Conservation (phyloP, 768 basidiomycete species). For the Tulasnella sp. region DNA sequence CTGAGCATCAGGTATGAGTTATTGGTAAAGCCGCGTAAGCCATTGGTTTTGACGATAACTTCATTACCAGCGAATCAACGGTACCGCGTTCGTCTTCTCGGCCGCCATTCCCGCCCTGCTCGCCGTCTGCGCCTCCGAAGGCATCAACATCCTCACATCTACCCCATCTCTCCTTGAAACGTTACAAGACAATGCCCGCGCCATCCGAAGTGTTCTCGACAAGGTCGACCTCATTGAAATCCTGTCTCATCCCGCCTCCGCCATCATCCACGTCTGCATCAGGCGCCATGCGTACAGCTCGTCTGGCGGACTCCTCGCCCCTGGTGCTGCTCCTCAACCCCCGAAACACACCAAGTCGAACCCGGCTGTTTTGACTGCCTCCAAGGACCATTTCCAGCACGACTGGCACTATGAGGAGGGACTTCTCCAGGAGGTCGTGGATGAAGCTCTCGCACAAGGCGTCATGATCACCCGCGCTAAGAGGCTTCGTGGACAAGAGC, state of each 20-base stretch:
- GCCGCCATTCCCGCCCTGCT: slow-evolving; percentile 91
- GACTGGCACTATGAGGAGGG: slow-evolving; percentile 73
- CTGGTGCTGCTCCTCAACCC: slow-evolving; percentile 39
- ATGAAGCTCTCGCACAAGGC: slow-evolving; percentile 78
- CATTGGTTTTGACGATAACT: not conserved
- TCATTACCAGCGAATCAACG: slow-evolving; percentile 80
- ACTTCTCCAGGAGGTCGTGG: slow-evolving; percentile 88
- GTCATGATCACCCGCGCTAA: slow-evolving; percentile 86
- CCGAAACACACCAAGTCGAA: slow-evolving; percentile 46
- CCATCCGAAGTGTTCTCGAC: slow-evolving; percentile 79
- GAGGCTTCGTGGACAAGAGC: slow-evolving; percentile 81
- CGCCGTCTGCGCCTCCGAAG: slow-evolving; percentile 84
- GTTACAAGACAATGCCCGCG: slow-evolving; percentile 79
- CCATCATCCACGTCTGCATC: slow-evolving; percentile 83
- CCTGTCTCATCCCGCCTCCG: slow-evolving; percentile 83
- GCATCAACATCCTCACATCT: slow-evolving; percentile 74
- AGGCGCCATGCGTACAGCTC: slow-evolving; percentile 44
- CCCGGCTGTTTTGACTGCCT: slow-evolving; percentile 46
- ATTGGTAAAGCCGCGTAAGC: not conserved
- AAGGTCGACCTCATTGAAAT: slow-evolving; percentile 79
- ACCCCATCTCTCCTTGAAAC: slow-evolving; percentile 73
- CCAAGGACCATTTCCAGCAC: slow-evolving; percentile 54
- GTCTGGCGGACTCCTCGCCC: slow-evolving; percentile 41
- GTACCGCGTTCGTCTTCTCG: slow-evolving; percentile 93
- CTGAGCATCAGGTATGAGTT: slow-evolving; percentile 76